Evolutionary conservation across 2,329 filamentous ascomycete species (phyloP).

Genomic region (Nemania diffusa): DNA sequence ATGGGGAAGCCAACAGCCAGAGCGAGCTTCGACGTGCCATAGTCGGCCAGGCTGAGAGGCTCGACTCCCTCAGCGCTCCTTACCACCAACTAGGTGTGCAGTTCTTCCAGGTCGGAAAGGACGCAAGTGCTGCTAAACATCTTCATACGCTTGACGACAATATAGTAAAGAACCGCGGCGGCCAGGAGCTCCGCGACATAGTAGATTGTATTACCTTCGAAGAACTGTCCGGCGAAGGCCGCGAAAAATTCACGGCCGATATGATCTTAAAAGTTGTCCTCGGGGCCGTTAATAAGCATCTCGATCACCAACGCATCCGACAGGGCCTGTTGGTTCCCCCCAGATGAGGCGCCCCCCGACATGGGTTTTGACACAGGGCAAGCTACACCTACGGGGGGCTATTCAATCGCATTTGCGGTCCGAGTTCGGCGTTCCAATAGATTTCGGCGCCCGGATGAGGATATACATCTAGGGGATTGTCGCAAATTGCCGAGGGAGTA

Average conservation of each 20-base stretch:
- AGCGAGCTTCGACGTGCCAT: constrained; percentile 71
- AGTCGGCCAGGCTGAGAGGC: constrained; percentile 71
- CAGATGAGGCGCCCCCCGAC: neutral
- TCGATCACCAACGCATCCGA: constrained; percentile 60
- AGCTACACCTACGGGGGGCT: neutral
- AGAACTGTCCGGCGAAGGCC: constrained; percentile 8
- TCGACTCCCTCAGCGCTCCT: constrained; percentile 76
- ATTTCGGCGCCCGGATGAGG: neutral
- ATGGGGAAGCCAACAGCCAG: constrained; percentile 84
- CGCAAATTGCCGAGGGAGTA: neutral
- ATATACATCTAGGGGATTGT: too few species aligned
- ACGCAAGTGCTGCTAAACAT: constrained; percentile 70
- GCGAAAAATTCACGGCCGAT: constrained; percentile 25
- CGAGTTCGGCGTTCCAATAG: neutral
- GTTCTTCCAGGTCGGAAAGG: constrained; percentile 92
- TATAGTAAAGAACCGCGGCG: constrained; percentile 12
- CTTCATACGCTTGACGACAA: constrained; percentile 79
- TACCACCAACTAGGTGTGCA: constrained; percentile 90
- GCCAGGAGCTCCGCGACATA: constrained; percentile 77
- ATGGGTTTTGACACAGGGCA: too few species aligned
- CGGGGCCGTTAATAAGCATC: constrained; percentile 75
- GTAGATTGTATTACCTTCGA: constrained; percentile 76
- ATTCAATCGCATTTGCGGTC: neutral
- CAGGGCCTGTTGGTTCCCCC: constrained; percentile 24
- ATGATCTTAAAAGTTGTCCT: constrained; percentile 78